phyloP scores from a whole-genome alignment of 805 yeast species.

The Candida succiphila region DNA sequence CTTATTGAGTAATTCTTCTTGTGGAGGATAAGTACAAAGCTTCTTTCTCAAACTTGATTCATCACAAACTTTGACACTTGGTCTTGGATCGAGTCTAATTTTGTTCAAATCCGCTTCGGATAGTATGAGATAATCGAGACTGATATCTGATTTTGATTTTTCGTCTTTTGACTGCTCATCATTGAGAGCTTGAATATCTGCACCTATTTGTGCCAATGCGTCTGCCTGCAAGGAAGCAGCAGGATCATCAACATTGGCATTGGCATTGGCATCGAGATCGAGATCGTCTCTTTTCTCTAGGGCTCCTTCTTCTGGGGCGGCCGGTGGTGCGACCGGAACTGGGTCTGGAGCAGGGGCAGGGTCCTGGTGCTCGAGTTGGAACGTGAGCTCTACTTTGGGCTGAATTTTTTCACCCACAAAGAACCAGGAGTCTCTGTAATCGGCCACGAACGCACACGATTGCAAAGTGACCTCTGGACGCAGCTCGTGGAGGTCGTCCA shows the following conservation, averaged over 20 bases:
- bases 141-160: slow-evolving; percentile 1
- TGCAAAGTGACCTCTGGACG: slow-evolving; percentile 14
- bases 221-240: neutral
- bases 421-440: slow-evolving; percentile 12
- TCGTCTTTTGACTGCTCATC: slow-evolving; percentile 1
- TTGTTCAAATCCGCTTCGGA: slow-evolving; percentile 15
- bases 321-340: neutral
- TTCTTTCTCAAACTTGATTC: slow-evolving; percentile 14
- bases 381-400: slow-evolving; percentile 13
- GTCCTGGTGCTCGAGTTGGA: slow-evolving; percentile 2
- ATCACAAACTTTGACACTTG: slow-evolving; percentile 21
- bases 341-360: neutral
- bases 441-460: slow-evolving; percentile 21
- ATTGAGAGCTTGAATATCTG: neutral
- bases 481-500: slow-evolving; percentile 15
- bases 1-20: slow-evolving; percentile 5
- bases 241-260: neutral
- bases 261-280: neutral
- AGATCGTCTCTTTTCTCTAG: neutral
- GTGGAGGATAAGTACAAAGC: slow-evolving; percentile 12
- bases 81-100: slow-evolving; percentile 13
- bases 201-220: neutral
- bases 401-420: slow-evolving; percentile 8
- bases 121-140: slow-evolving; percentile 13
- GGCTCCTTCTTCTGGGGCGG: neutral